Percentiles rank a stretch among this genome's conserved stretches.
Conservation (phyloP, 129 eudicot genomes). For the Cynara cardunculus region DNA sequence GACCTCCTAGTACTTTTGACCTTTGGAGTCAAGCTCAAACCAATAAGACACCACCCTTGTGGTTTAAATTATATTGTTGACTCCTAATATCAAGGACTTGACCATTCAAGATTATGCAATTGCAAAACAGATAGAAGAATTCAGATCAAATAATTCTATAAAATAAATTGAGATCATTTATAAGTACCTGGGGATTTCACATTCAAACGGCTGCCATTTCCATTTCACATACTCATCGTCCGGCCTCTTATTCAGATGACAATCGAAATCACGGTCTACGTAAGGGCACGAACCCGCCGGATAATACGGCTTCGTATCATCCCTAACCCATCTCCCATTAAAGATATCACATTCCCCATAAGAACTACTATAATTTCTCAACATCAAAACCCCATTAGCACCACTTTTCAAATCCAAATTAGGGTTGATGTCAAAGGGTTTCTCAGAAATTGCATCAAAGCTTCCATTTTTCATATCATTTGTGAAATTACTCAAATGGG, state of each 20-base stretch:
- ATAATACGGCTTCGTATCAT: constrained; percentile 76
- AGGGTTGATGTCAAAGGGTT: neutral
- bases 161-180: neutral
- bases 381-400: constrained; percentile 12
- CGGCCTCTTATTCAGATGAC: constrained; percentile 79
- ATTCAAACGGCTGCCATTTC: constrained; percentile 94
- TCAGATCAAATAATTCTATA: neutral
- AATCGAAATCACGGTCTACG: constrained; percentile 77
- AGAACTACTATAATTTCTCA: constrained; percentile 16
- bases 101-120: constrained; percentile 19
- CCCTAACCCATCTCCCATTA: constrained; percentile 92
- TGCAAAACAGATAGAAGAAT: constrained; percentile 4
- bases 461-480: constrained; percentile 25
- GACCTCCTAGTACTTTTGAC: too few relatives aligned
- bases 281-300: constrained; percentile 80
- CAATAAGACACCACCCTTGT: too few relatives aligned
- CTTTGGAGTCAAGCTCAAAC: too few relatives aligned
- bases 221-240: constrained; percentile 68
- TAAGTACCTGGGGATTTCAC: constrained; percentile 83
- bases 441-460: constrained; percentile 19
- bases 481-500: constrained; percentile 44
- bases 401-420: neutral
- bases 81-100: too few relatives aligned
- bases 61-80: too few relatives aligned
- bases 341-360: constrained; percentile 56